These are phyloP conservation scores for Aotearoamyces nothofagi DNA, from an alignment of 2,329 filamentous ascomycete genomes.

Conservation along the genomic window DNA sequence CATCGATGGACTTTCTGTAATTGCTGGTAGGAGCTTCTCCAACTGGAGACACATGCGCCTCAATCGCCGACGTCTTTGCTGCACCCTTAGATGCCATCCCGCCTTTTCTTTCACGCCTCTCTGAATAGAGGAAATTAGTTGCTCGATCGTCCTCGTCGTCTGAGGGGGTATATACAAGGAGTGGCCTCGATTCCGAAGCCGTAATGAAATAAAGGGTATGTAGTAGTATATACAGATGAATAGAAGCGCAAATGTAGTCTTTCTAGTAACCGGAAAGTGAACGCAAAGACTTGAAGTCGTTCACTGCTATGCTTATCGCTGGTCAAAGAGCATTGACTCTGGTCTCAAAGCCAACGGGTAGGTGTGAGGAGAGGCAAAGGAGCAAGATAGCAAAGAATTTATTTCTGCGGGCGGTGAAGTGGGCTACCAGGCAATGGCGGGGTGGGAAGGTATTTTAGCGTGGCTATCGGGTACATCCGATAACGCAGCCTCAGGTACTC, in stretches of 20 bases:
- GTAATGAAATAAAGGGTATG: too few relatives aligned
- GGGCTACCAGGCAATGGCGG: too few relatives aligned
- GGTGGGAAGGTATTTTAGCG: too few relatives aligned
- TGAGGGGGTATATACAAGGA: slow-evolving; percentile 16
- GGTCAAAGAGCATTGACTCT: slow-evolving; percentile 2
- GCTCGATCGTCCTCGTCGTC: slow-evolving; percentile 10
- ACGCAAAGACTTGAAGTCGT: slow-evolving; percentile 22
- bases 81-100: slow-evolving; percentile 5
- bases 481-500: too few relatives aligned
- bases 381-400: neutral
- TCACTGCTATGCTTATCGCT: slow-evolving; percentile 11
- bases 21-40: neutral
- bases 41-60: slow-evolving; percentile 6
- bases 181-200: slow-evolving; percentile 9
- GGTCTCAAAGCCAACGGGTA: neutral
- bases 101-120: slow-evolving; percentile 2
- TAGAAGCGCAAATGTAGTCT: slow-evolving; percentile 12
- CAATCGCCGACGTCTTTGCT: slow-evolving; percentile 8
- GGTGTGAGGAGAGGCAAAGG: neutral
- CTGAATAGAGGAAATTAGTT: slow-evolving; percentile 4
- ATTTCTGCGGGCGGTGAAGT: too few relatives aligned
- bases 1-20: slow-evolving; percentile 4
- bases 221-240: slow-evolving; percentile 2
- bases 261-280: slow-evolving; percentile 13
- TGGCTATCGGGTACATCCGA: too few relatives aligned